phyloP scores from a whole-genome alignment of 768 basidiomycete species.

The Suillus placidus region DNA sequence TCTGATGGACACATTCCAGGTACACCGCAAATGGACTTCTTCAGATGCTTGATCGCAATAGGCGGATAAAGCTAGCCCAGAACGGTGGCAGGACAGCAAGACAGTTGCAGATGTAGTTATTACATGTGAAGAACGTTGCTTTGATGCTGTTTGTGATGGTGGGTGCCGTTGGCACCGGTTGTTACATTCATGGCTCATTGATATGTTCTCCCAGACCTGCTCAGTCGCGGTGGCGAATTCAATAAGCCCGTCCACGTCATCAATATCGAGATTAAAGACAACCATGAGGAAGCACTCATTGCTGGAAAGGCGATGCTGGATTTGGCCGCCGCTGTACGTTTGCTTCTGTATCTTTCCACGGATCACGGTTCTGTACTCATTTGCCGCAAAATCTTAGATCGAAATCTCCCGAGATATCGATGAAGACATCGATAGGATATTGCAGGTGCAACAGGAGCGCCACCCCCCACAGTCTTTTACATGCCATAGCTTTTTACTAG shows the following conservation, averaged over 20 bases:
- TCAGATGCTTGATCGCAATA: slow-evolving; percentile 95
- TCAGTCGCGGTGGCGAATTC: slow-evolving; percentile 85
- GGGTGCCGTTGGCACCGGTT: slow-evolving; percentile 26
- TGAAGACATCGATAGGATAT: slow-evolving; percentile 84
- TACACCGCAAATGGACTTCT: slow-evolving; percentile 93
- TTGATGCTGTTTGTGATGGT: slow-evolving; percentile 99
- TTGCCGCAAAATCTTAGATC: slow-evolving; percentile 52
- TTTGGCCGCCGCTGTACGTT: slow-evolving; percentile 82
- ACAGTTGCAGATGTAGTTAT: slow-evolving; percentile 95
- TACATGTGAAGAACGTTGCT: slow-evolving; percentile 98
- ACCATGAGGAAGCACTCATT: slow-evolving; percentile 96
- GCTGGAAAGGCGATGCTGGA: slow-evolving; percentile 96
- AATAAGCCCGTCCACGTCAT: slow-evolving; percentile 95
- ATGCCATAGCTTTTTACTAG: slow-evolving; percentile 91
- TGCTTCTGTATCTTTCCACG: slow-evolving; percentile 1
- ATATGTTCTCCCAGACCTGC: slow-evolving; percentile 59
- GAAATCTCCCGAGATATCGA: slow-evolving; percentile 87
- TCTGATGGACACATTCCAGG: slow-evolving; percentile 43
- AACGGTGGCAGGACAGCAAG: slow-evolving; percentile 94
- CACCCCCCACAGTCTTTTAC: slow-evolving; percentile 92
- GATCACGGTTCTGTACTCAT: background rate
- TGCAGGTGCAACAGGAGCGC: slow-evolving; percentile 82
- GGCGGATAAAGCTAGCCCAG: slow-evolving; percentile 87
- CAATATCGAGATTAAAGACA: slow-evolving; percentile 98
- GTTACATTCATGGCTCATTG: slow-evolving; percentile 17